Conservation (phyloP, 2,329 filamentous ascomycete species). For the Aspergillus hiratsukae region DNA sequence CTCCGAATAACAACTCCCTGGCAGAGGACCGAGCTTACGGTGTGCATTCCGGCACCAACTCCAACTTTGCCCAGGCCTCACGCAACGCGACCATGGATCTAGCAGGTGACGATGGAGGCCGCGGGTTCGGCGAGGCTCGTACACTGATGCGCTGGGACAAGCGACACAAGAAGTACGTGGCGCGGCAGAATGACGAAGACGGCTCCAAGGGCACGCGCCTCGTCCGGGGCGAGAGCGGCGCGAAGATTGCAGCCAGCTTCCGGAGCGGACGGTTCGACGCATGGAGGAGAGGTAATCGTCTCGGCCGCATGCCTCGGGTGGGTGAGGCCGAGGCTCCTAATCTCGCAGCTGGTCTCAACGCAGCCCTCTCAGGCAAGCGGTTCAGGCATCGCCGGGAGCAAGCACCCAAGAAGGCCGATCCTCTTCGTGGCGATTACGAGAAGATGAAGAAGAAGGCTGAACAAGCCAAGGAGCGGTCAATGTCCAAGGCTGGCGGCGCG, state of each 20-base stretch:
- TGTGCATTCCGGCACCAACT: slow-evolving; percentile 72
- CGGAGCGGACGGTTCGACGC: slow-evolving; percentile 87
- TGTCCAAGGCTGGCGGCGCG: slow-evolving; percentile 24
- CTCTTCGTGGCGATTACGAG: slow-evolving; percentile 84
- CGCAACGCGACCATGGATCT: slow-evolving; percentile 87
- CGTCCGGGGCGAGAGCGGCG: slow-evolving; percentile 82
- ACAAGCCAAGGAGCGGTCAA: slow-evolving; percentile 70
- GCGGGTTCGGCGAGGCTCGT: slow-evolving; percentile 72
- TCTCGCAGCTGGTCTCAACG: slow-evolving; percentile 26
- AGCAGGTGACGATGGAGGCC: slow-evolving; percentile 74
- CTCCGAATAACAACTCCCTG: slow-evolving; percentile 70
- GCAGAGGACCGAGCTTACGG: slow-evolving; percentile 91
- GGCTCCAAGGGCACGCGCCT: slow-evolving; percentile 72
- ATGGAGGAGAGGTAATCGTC: slow-evolving; percentile 83
- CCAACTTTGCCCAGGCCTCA: slow-evolving; percentile 84
- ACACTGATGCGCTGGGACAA: slow-evolving; percentile 92
- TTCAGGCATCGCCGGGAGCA: slow-evolving; percentile 84
- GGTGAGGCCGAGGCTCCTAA: slow-evolving; percentile 68
- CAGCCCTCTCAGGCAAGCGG: slow-evolving; percentile 47
- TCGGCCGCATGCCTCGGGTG: slow-evolving; percentile 71
- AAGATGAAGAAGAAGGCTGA: slow-evolving; percentile 84
- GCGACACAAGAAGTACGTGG: slow-evolving; percentile 92
- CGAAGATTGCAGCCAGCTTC: slow-evolving; percentile 94
- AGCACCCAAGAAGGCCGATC: slow-evolving; percentile 91
- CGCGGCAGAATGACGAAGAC: slow-evolving; percentile 88